Conservation (phyloP, 495 filamentous ascomycete species). For the Penicillium roqueforti region DNA sequence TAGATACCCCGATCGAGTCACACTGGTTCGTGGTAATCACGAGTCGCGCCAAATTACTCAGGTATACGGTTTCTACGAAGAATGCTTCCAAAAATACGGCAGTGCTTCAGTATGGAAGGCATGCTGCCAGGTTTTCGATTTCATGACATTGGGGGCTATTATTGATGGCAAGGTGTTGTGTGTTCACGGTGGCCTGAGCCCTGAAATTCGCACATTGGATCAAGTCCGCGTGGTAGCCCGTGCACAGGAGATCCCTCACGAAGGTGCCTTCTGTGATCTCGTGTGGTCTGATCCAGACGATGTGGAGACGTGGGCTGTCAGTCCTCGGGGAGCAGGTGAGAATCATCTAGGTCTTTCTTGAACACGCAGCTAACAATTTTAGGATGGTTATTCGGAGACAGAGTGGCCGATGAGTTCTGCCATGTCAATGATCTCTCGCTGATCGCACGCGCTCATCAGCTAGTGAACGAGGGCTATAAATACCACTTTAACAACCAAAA, state of each 20-base stretch:
- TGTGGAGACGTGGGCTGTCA: conserved; percentile 96
- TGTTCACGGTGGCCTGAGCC: conserved; percentile 94
- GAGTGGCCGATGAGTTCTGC: conserved; percentile 98
- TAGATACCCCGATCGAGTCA: conserved; percentile 92
- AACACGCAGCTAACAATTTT: not conserved
- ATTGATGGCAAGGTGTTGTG: conserved; percentile 96
- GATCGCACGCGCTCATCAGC: conserved; percentile 92
- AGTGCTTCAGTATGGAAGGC: conserved; percentile 99
- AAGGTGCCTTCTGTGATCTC: conserved; percentile 96
- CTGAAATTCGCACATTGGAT: conserved; percentile 93
- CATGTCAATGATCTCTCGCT: conserved; percentile 94
- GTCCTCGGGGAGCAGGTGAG: conserved; percentile 78
- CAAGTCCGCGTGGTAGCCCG: conserved; percentile 96
- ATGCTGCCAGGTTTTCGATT: conserved; percentile 98
- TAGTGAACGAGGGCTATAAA: conserved; percentile 98
- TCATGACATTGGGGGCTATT: conserved; percentile 91
- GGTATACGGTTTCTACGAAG: conserved; percentile 98
- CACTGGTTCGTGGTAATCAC: conserved; percentile 94
- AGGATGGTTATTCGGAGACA: conserved; percentile 95
- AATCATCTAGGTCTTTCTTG: not conserved
- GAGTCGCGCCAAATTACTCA: conserved; percentile 98
- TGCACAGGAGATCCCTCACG: conserved; percentile 96
- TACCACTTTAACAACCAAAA: conserved; percentile 95
- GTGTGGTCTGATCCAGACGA: conserved; percentile 99
- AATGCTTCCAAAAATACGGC: conserved; percentile 96